phyloP scores from a whole-genome alignment of 352 stramenopile species.

The Salisapilia sapeloensis region DNA sequence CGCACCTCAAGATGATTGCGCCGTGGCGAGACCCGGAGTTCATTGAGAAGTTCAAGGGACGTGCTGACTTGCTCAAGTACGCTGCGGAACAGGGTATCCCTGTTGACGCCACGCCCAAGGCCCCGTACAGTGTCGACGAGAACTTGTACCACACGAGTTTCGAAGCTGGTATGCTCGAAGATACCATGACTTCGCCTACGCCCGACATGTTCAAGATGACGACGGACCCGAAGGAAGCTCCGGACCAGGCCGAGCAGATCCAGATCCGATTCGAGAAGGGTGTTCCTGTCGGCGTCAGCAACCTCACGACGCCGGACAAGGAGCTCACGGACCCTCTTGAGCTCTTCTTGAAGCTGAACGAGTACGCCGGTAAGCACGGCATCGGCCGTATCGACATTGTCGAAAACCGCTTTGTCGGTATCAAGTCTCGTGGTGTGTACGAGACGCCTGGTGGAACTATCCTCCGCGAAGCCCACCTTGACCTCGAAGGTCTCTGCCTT shows the following conservation, averaged over 20 bases:
- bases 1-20: constrained; percentile 92
- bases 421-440: constrained; percentile 98
- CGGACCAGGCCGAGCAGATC: constrained; percentile 82
- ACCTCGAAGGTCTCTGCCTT: constrained; percentile 93
- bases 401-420: constrained; percentile 98
- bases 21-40: constrained; percentile 97
- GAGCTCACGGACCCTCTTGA: constrained; percentile 88
- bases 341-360: constrained; percentile 96
- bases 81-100: constrained; percentile 93
- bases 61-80: constrained; percentile 93
- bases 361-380: constrained; percentile 92
- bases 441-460: constrained; percentile 96
- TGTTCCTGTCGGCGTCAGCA: constrained; percentile 86
- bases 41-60: constrained; percentile 97
- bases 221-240: constrained; percentile 87
- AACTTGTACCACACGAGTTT: constrained; percentile 99
- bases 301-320: constrained; percentile 65
- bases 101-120: constrained; percentile 93
- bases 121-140: constrained; percentile 96
- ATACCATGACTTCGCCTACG: constrained; percentile 85
- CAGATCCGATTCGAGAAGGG: constrained; percentile 93
- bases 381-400: constrained; percentile 98
- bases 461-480: constrained; percentile 72
- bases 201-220: constrained; percentile 98
- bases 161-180: constrained; percentile 93